phyloP scores from a whole-genome alignment of 768 basidiomycete genomes.

The Tulasnella sp. region DNA sequence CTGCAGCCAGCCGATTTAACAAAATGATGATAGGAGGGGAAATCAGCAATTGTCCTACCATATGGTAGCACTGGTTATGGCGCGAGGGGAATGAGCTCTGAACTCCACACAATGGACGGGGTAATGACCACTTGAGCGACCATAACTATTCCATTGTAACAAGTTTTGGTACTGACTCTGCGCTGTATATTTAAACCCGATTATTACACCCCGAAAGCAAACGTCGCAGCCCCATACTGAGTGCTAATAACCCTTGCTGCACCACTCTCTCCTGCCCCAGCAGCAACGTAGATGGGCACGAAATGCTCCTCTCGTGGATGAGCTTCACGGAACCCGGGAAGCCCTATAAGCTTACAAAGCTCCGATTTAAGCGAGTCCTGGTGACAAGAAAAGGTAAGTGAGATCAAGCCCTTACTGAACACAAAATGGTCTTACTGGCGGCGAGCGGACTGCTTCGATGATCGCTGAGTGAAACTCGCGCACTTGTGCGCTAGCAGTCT shows the following conservation, averaged over 20 bases:
- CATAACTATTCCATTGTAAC: no score
- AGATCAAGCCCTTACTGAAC: neutral
- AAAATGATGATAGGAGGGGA: no score
- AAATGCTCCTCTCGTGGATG: constrained; percentile 79
- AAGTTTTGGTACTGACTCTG: no score
- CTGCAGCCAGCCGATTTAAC: no score
- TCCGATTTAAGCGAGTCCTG: constrained; percentile 40
- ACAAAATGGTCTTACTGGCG: constrained; percentile 36
- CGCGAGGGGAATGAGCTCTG: no score
- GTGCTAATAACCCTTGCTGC: constrained; percentile 40
- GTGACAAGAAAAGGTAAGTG: neutral
- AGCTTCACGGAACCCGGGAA: constrained; percentile 51
- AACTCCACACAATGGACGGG: no score
- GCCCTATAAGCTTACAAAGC: constrained; percentile 43
- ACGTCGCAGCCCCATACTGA: constrained; percentile 48
- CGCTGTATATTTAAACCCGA: no score
- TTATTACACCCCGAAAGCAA: constrained; percentile 54
- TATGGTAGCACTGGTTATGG: no score
- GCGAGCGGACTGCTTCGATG: constrained; percentile 39
- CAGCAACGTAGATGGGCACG: constrained; percentile 66
- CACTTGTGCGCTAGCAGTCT: constrained; percentile 38
- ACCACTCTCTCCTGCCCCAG: constrained; percentile 56
- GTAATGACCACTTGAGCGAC: no score
- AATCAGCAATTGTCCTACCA: no score
- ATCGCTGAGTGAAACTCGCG: constrained; percentile 53